These are phyloP conservation scores for Gremmenia infestans DNA, from an alignment of 2,329 filamentous ascomycete genomes.

Conservation along the genomic window DNA sequence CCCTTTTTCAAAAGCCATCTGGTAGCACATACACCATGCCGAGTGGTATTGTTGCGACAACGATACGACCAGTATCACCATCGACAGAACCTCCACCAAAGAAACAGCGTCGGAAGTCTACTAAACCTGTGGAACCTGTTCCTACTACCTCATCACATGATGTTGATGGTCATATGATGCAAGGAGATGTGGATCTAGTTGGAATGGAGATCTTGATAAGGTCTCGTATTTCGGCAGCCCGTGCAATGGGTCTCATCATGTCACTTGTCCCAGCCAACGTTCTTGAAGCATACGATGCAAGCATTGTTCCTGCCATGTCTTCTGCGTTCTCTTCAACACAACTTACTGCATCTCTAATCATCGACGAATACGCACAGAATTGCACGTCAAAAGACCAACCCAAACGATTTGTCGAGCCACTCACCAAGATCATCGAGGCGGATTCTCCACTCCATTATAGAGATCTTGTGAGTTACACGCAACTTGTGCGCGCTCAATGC, in stretches of 20 bases:
- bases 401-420: constrained; percentile 54
- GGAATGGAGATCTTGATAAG: constrained; percentile 83
- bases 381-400: constrained; percentile 45
- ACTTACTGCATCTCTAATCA: constrained; percentile 72
- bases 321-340: constrained; percentile 82
- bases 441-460: constrained; percentile 80
- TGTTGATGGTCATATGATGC: constrained; percentile 96
- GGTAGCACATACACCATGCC: constrained; percentile 70
- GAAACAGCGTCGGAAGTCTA: constrained; percentile 76
- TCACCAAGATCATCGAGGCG: constrained; percentile 73
- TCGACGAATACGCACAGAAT: constrained; percentile 81
- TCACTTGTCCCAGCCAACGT: constrained; percentile 63
- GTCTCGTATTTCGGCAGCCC: constrained; percentile 81
- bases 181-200: constrained; percentile 91
- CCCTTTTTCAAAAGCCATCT: constrained; percentile 88
- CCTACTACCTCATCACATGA: constrained; percentile 74
- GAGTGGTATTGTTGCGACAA: constrained; percentile 39
- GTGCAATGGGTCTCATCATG: constrained; percentile 81
- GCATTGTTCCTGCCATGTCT: constrained; percentile 60
- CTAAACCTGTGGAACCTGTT: constrained; percentile 69
- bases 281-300: constrained; percentile 59
- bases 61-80: constrained; percentile 33
- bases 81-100: constrained; percentile 57
- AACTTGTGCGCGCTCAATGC: constrained; percentile 86
- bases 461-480: constrained; percentile 84